phyloP scores from a whole-genome alignment of 2,329 filamentous ascomycete genomes.

The Didymella pomorum region DNA sequence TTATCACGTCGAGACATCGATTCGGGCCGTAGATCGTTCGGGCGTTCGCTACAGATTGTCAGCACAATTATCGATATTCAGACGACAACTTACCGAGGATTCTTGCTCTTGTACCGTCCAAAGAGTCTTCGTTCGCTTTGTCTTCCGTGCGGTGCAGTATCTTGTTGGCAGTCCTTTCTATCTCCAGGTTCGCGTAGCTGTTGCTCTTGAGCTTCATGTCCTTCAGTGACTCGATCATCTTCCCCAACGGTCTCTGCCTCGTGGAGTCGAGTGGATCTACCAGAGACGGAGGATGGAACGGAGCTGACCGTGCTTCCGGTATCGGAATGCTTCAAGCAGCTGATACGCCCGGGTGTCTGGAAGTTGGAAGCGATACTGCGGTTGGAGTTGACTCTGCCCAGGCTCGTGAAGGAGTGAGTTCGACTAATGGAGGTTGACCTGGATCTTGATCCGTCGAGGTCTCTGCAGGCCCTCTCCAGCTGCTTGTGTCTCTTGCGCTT shows the following conservation, averaged over 20 bases:
- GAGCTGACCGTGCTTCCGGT: slow-evolving; percentile 23
- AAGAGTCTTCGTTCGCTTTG: slow-evolving; percentile 44
- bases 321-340: slow-evolving; percentile 13
- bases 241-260: slow-evolving; percentile 22
- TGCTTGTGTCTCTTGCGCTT: slow-evolving; percentile 19
- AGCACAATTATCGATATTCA: neutral
- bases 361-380: slow-evolving; percentile 1
- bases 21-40: slow-evolving; percentile 47
- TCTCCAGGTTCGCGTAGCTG: slow-evolving; percentile 40
- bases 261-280: slow-evolving; percentile 18
- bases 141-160: slow-evolving; percentile 48
- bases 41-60: slow-evolving; percentile 39
- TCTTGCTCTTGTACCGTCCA: slow-evolving; percentile 45
- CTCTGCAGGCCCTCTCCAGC: slow-evolving; percentile 19
- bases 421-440: slow-evolving; percentile 27
- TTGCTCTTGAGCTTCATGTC: slow-evolving; percentile 47
- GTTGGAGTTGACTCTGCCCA: slow-evolving; percentile 24
- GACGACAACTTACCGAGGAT: slow-evolving; percentile 35
- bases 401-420: slow-evolving; percentile 1
- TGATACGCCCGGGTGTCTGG: slow-evolving; percentile 7
- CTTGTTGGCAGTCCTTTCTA: slow-evolving; percentile 43
- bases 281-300: slow-evolving; percentile 18
- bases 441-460: slow-evolving; percentile 36
- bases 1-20: slow-evolving; percentile 49
- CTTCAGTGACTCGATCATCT: slow-evolving; percentile 46